These are phyloP conservation scores for Vaccinium macrocarpon DNA, from an alignment of 148 eudicot species.

Conservation along the genomic window DNA sequence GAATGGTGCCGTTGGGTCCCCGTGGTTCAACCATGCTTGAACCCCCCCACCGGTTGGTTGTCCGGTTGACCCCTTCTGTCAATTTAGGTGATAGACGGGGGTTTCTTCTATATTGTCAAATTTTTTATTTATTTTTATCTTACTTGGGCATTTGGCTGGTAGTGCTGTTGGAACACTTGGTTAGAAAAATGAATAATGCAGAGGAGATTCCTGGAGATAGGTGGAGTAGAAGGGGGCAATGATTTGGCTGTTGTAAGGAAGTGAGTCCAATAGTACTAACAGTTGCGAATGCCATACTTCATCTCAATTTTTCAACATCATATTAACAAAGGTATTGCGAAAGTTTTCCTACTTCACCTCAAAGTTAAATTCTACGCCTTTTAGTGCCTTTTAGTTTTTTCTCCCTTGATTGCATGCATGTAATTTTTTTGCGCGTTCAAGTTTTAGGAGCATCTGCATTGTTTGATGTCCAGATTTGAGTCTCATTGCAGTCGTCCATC, in stretches of 20 bases:
- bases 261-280: slow-evolving; percentile 31
- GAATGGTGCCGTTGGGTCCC: slow-evolving; percentile 58
- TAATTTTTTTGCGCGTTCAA: not conserved
- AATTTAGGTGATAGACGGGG: slow-evolving; percentile 5
- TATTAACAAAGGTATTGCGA: slow-evolving; percentile 23
- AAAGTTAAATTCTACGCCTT: not conserved
- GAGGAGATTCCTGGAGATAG: not conserved
- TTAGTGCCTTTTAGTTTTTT: not conserved
- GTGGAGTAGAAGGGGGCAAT: not conserved
- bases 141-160: slow-evolving; percentile 13
- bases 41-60: not conserved
- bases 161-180: slow-evolving; percentile 24
- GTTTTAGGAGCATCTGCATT: not conserved
- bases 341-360: not conserved
- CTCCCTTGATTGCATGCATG: not conserved
- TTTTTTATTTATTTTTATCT: not conserved
- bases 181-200: slow-evolving; percentile 7
- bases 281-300: slow-evolving; percentile 27
- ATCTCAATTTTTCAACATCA: slow-evolving; percentile 7
- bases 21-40: slow-evolving; percentile 81
- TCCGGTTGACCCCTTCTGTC: not conserved
- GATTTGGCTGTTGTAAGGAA: not conserved
- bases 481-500: too few relatives aligned
- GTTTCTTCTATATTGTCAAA: slow-evolving; percentile 2
- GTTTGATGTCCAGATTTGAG: too few relatives aligned